Conservation (phyloP, 2,329 filamentous ascomycete species). For the Albophoma yamanashiensis region DNA sequence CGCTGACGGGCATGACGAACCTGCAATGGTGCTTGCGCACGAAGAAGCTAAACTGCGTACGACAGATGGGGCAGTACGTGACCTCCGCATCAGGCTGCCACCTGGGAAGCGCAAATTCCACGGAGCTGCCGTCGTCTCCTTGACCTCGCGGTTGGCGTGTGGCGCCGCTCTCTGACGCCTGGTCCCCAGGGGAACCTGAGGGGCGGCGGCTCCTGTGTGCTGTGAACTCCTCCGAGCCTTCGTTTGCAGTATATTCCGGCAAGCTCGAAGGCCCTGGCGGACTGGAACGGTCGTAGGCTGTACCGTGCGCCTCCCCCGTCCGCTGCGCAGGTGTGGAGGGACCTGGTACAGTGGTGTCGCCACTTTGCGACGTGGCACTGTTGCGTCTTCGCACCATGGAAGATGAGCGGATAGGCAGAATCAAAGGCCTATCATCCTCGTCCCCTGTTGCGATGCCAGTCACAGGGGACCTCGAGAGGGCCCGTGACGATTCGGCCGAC, state of each 20-base stretch:
- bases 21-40: slow-evolving; percentile 90
- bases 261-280: not conserved
- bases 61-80: slow-evolving; percentile 75
- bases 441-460: not conserved
- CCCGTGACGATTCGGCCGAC: not conserved
- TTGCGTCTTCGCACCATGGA: slow-evolving; percentile 1
- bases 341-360: not conserved
- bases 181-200: not conserved
- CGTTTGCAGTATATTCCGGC: not conserved
- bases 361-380: not conserved
- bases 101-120: slow-evolving; percentile 51
- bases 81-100: slow-evolving; percentile 90
- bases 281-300: not conserved
- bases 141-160: not conserved
- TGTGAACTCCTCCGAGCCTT: not conserved
- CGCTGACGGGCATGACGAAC: slow-evolving; percentile 27
- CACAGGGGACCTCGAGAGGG: not conserved
- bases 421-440: not conserved
- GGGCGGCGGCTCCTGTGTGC: not conserved
- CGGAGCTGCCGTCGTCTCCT: not conserved
- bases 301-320: not conserved
- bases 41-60: slow-evolving; percentile 69
- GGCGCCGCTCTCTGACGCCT: not conserved
- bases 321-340: not conserved
- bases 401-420: slow-evolving; percentile 8